Evolutionary conservation across 495 filamentous ascomycete genomes (phyloP), one percentile per base, ranked within the genome.

Genomic region (Astrothelium macrocarpum): DNA sequence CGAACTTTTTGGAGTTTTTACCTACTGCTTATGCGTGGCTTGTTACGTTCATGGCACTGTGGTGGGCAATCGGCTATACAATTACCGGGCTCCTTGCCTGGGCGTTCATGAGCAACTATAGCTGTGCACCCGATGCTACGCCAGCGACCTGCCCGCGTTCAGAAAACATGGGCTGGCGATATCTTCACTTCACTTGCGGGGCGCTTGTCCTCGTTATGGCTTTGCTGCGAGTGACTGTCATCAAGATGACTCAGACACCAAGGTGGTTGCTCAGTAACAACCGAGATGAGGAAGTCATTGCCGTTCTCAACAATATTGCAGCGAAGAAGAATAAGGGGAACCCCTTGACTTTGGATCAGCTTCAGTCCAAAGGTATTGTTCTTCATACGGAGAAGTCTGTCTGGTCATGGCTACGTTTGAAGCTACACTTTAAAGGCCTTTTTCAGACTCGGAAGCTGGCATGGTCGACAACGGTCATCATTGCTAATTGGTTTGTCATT

Each of bases 191-290:
- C 69, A 82, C 85, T 1, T 79, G 78, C 42, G 87, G 87, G 20
- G 81, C 81, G n/a, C 78, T 90, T 46, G 85, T 89, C 36, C 80
- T 90, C 46, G 72, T 84, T 53, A 81, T 91, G 75, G 84, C 80
- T 20, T 71, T 90, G 39, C 72, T 83, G 2, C 85, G 88, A 25
- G 68, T 90, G n/a, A 85, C 83, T 1, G 76, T 90, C 61, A 82
- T 91, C 66, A 79, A 81, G 1, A 76, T 90, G 2, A 75, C 78
- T 20, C 87, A 91, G 65, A 90, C 88, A 0, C 88, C 88, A 23
- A 89, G 89, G 66, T 90, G 85, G 68, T 81, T 89, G 1, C 70
- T 91, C 20, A 78, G 79, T 31, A 76, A 84, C 59, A 86, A 87
- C 9, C 78, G 82, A 45, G 87, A 90, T 65, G 80, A 76, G 4